Base-by-base conservation (phyloP, 2,329 filamentous ascomycete species). In the Geosmithia morbida region DNA sequence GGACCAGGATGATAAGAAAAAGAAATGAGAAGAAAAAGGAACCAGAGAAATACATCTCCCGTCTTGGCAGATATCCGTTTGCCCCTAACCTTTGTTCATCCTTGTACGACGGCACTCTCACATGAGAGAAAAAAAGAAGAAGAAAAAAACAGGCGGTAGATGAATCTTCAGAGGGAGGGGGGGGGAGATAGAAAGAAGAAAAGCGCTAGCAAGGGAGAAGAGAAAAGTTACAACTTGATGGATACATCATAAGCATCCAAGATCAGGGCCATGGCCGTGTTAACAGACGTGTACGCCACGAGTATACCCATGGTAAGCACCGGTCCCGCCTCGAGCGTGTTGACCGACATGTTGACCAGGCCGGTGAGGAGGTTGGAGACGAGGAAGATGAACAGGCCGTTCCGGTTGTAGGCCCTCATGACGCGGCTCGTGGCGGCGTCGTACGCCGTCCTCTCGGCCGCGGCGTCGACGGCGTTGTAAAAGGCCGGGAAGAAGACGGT, bases 361-460 rank as follows among this genome's bases (percentile, higher is more conserved):
- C 92, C 92, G 1, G 92, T 98, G 51, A 95, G 64, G 44, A 98
- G 64, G 59, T 98, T 98, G 2, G 92, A 89, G 39, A 89, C 58
- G 49, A 98, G 64, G 59, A 98, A 98, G 1, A 97, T 65, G 1
- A 78, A 79, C 44, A 98, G 68, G 0, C 92, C 89, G 56, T 96
- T 96, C 47, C 84, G 76, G 60, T 98, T 98, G 60, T 84, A 94
- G 0, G 87, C 85, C 43, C 79, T 72, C 51, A 97, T 67, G n/a
- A 97, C 73, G 39, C 70, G 75, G 59, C 88, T 95, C 2, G 88
- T 96, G 3, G 87, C 83, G 43, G 74, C 69, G 43, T 75, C 67
- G 51, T 81, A 79, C 2, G 76, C 76, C 51, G 82, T 78, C 46
- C 66, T 70, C 61, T 92, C 87, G 0, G 72, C 66, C 54, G 68